phyloP scores from a whole-genome alignment of 306 rosid genomes.

The Cercis canadensis region DNA sequence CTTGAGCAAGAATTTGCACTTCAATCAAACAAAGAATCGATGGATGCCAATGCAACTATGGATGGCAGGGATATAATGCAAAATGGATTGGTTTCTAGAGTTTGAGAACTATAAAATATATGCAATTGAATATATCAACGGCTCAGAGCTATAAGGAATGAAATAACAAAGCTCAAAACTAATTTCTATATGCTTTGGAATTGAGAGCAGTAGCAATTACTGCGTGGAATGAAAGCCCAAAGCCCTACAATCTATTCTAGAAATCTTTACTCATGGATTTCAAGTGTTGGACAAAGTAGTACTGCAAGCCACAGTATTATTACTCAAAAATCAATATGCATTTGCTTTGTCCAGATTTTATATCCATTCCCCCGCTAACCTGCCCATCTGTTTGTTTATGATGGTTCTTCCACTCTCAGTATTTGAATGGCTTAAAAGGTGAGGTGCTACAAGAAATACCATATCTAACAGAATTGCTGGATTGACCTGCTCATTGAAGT shows the following conservation, averaged over 20 bases:
- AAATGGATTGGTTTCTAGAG: too few species aligned
- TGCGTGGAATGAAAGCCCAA: not conserved
- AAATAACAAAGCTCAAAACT: too few species aligned
- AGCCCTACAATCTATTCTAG: not conserved
- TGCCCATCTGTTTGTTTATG: slow-evolving; percentile 32
- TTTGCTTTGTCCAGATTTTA: slow-evolving; percentile 30
- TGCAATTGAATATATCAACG: too few species aligned
- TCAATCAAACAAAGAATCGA: too few species aligned
- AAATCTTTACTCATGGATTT: slow-evolving; percentile 19
- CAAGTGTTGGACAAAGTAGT: slow-evolving; percentile 13
- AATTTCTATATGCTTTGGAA: too few species aligned
- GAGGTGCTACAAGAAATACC: slow-evolving; percentile 69
- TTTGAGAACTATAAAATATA: too few species aligned
- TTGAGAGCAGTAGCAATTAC: slow-evolving; percentile 14
- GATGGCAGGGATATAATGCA: too few species aligned
- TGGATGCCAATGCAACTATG: too few species aligned
- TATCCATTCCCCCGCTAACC: slow-evolving; percentile 27
- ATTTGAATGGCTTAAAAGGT: slow-evolving; percentile 56
- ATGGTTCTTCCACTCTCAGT: slow-evolving; percentile 52
- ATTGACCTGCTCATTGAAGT: slow-evolving; percentile 63
- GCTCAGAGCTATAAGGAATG: not conserved
- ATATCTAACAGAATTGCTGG: slow-evolving; percentile 58
- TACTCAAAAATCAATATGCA: not conserved
- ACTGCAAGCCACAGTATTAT: slow-evolving; percentile 3
- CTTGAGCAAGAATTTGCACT: too few species aligned